Percentiles rank a stretch among this genome's conserved stretches.
Evolutionary conservation across 768 basidiomycete species (phyloP).

Genomic region (Agaricus bisporus): DNA sequence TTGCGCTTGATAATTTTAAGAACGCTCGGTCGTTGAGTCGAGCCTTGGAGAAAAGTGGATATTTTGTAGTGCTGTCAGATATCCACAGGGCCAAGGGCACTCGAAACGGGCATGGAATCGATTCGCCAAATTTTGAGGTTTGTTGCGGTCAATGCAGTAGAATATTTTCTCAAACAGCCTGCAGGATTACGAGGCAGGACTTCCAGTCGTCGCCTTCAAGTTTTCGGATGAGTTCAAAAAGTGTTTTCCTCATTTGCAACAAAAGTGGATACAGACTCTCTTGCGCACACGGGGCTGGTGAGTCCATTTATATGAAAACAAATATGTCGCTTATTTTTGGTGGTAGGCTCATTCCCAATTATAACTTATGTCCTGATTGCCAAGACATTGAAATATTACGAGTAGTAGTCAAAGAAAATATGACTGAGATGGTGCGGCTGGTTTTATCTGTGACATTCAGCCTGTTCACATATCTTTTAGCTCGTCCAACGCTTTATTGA

Average conservation of each 20-base stretch:
- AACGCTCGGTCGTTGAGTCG: slow-evolving; percentile 62
- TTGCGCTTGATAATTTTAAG: slow-evolving; percentile 44
- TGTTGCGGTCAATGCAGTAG: slow-evolving; percentile 12
- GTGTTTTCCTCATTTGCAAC: slow-evolving; percentile 51
- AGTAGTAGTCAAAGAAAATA: slow-evolving; percentile 58
- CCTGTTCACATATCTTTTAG: slow-evolving; percentile 21
- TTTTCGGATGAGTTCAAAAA: slow-evolving; percentile 52
- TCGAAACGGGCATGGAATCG: slow-evolving; percentile 24
- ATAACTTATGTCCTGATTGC: slow-evolving; percentile 45
- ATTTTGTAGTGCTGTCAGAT: slow-evolving; percentile 47
- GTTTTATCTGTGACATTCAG: not conserved
- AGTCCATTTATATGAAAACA: slow-evolving; percentile 16
- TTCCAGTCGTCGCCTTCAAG: slow-evolving; percentile 65
- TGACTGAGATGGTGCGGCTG: slow-evolving; percentile 40
- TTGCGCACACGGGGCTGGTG: slow-evolving; percentile 51
- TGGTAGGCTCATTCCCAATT: slow-evolving; percentile 44
- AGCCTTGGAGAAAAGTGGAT: slow-evolving; percentile 51
- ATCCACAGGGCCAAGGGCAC: slow-evolving; percentile 41
- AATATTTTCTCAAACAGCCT: slow-evolving; percentile 9
- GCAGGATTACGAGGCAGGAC: slow-evolving; percentile 46
- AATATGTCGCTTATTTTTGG: not conserved
- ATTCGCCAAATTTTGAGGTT: slow-evolving; percentile 58
- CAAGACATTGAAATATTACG: slow-evolving; percentile 56
- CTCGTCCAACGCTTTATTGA: slow-evolving; percentile 58
- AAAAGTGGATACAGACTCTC: slow-evolving; percentile 52